Conservation (phyloP, 192 early-diverging fungal species). For the Backusella psychrophila region DNA sequence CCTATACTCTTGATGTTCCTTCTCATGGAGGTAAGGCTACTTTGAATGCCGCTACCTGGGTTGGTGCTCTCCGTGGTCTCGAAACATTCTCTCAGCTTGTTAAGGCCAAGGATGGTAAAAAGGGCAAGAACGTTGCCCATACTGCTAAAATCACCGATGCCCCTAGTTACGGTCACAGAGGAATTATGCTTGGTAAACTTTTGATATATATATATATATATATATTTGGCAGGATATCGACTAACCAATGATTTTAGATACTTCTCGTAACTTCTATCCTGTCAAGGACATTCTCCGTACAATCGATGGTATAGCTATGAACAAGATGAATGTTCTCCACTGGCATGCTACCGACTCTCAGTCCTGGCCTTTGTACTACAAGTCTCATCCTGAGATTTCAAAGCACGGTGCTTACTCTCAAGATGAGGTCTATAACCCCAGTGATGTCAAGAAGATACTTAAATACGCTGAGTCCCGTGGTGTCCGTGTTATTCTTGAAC, state of each 20-base stretch:
- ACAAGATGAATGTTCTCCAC: slow-evolving; percentile 78
- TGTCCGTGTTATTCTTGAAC: slow-evolving; percentile 84
- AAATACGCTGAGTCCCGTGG: slow-evolving; percentile 67
- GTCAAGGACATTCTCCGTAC: slow-evolving; percentile 55
- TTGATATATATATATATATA: too few species aligned
- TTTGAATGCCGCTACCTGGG: slow-evolving; percentile 57
- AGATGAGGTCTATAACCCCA: slow-evolving; percentile 63
- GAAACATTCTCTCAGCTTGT: slow-evolving; percentile 74
- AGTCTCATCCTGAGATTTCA: slow-evolving; percentile 60
- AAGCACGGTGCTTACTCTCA: slow-evolving; percentile 62
- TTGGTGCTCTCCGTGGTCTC: slow-evolving; percentile 70
- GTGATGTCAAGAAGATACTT: slow-evolving; percentile 65
- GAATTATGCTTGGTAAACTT: slow-evolving; percentile 51
- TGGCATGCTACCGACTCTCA: slow-evolving; percentile 73
- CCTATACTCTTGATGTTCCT: slow-evolving; percentile 66
- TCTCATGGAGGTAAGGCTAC: slow-evolving; percentile 42
- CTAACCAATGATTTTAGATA: slow-evolving; percentile 31
- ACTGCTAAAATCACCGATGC: slow-evolving; percentile 59
- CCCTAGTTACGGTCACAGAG: slow-evolving; percentile 68
- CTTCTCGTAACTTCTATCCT: slow-evolving; percentile 65
- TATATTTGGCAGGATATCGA: too few species aligned
- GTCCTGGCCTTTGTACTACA: slow-evolving; percentile 70
- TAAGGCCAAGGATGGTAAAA: slow-evolving; percentile 11
- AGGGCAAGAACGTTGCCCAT: slow-evolving; percentile 42
- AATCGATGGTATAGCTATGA: slow-evolving; percentile 68